Conservation (phyloP, 176 grass and related monocot species). For the Carex pumila region DNA sequence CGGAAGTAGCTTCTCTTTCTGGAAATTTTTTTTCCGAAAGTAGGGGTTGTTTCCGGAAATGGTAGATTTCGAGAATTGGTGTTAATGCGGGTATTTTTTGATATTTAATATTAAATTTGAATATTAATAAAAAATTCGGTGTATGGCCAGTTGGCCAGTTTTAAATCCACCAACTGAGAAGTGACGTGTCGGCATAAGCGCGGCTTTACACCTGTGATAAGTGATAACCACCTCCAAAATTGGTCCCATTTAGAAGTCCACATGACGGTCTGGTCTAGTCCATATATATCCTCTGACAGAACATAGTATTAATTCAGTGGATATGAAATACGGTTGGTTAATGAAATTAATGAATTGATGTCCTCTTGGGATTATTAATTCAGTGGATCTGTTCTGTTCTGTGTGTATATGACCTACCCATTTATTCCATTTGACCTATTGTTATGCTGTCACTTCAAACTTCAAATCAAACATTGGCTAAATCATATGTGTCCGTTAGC, state of each 20-base stretch:
- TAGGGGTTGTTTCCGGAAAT: too few relatives aligned
- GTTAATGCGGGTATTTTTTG: too few relatives aligned
- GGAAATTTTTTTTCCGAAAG: too few relatives aligned
- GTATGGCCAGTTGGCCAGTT: neutral
- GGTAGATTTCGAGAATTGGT: too few relatives aligned
- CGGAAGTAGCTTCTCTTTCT: too few relatives aligned
- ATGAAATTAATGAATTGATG: neutral
- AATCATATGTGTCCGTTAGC: neutral
- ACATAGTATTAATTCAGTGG: too few relatives aligned
- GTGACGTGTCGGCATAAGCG: neutral
- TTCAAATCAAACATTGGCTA: conserved; percentile 8
- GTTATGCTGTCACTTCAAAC: neutral
- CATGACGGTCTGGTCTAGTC: neutral
- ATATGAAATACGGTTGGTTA: neutral
- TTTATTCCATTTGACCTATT: neutral
- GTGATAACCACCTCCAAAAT: neutral
- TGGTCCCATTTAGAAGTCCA: neutral
- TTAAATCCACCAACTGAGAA: neutral
- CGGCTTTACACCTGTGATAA: neutral
- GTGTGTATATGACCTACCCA: neutral
- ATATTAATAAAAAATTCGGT: too few relatives aligned
- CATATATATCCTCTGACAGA: too few relatives aligned
- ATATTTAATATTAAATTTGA: too few relatives aligned
- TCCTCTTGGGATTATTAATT: too few relatives aligned
- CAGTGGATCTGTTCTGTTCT: too few relatives aligned